Evolutionary conservation across 2,329 filamentous ascomycete genomes (phyloP).

Genomic region (Onygenales sp.): DNA sequence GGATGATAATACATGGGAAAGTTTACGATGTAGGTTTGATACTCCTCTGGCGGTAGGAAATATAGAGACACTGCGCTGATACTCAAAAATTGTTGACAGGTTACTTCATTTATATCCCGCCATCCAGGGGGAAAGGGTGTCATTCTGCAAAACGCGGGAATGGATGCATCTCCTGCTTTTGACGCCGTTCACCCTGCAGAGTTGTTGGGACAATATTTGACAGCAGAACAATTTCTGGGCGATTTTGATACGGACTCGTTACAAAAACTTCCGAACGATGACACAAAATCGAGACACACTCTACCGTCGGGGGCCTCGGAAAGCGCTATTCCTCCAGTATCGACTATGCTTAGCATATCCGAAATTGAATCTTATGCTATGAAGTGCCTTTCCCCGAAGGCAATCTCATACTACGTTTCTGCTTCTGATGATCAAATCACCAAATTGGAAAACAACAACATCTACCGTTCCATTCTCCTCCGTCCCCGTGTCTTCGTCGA

Average conservation of each 20-base stretch:
- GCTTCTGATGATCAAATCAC: slow-evolving; percentile 72
- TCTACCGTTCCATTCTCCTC: slow-evolving; percentile 73
- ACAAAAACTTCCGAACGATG: slow-evolving; percentile 31
- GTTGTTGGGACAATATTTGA: slow-evolving; percentile 75
- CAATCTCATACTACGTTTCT: slow-evolving; percentile 93
- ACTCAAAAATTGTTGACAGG: slow-evolving; percentile 12
- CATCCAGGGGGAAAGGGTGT: slow-evolving; percentile 84
- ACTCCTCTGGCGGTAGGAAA: background rate
- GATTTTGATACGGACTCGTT: slow-evolving; percentile 62
- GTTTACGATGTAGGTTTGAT: slow-evolving; percentile 67
- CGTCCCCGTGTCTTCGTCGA: slow-evolving; percentile 83
- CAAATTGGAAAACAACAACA: slow-evolving; percentile 69
- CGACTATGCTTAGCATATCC: slow-evolving; percentile 72
- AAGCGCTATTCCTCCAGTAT: slow-evolving; percentile 44
- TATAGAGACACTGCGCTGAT: background rate
- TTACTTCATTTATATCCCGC: slow-evolving; percentile 69
- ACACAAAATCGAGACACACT: slow-evolving; percentile 22
- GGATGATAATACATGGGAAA: slow-evolving; percentile 83
- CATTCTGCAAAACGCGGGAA: slow-evolving; percentile 78
- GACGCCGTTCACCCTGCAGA: slow-evolving; percentile 92
- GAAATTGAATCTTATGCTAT: slow-evolving; percentile 80
- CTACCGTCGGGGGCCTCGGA: slow-evolving; percentile 17
- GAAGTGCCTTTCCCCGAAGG: slow-evolving; percentile 69
- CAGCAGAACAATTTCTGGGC: slow-evolving; percentile 67
- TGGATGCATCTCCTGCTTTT: slow-evolving; percentile 89